Conservation (phyloP, 305 asterid genomes). For the Plantago rigida region DNA sequence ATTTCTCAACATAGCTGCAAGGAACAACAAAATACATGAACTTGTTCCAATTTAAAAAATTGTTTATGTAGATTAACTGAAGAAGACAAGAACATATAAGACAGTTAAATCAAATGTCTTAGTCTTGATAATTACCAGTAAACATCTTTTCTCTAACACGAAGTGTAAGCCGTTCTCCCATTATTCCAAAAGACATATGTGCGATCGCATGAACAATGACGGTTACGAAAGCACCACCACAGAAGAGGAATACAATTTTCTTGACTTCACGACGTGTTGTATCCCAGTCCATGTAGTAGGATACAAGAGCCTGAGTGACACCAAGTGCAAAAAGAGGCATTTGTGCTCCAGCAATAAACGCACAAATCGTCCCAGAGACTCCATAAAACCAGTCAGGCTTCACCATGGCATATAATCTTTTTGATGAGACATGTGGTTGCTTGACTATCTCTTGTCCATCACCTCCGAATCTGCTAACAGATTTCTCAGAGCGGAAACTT, state of each 20-base stretch:
- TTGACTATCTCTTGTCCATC: slow-evolving; percentile 48
- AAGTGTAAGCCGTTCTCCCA: slow-evolving; percentile 86
- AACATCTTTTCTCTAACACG: slow-evolving; percentile 88
- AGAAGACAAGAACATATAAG: neutral
- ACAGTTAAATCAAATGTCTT: neutral
- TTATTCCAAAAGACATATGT: slow-evolving; percentile 78
- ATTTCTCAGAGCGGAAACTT: slow-evolving; percentile 87
- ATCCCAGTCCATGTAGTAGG: slow-evolving; percentile 97
- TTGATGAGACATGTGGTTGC: slow-evolving; percentile 43
- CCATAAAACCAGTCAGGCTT: slow-evolving; percentile 89
- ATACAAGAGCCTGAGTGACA: slow-evolving; percentile 86
- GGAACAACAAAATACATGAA: neutral
- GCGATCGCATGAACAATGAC: slow-evolving; percentile 68
- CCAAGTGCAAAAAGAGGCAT: slow-evolving; percentile 96
- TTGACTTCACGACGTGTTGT: slow-evolving; percentile 72
- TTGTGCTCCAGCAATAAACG: slow-evolving; percentile 83
- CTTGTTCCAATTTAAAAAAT: neutral
- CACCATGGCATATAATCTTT: slow-evolving; percentile 71
- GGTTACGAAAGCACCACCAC: slow-evolving; percentile 71
- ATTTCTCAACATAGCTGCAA: slow-evolving; percentile 86
- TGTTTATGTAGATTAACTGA: neutral
- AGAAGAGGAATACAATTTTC: slow-evolving; percentile 73
- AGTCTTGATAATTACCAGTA: slow-evolving; percentile 41
- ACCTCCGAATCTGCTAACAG: slow-evolving; percentile 54
- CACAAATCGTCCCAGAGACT: slow-evolving; percentile 61